Conservation (phyloP, 441 rosid genomes). For the Melastoma candidum region DNA sequence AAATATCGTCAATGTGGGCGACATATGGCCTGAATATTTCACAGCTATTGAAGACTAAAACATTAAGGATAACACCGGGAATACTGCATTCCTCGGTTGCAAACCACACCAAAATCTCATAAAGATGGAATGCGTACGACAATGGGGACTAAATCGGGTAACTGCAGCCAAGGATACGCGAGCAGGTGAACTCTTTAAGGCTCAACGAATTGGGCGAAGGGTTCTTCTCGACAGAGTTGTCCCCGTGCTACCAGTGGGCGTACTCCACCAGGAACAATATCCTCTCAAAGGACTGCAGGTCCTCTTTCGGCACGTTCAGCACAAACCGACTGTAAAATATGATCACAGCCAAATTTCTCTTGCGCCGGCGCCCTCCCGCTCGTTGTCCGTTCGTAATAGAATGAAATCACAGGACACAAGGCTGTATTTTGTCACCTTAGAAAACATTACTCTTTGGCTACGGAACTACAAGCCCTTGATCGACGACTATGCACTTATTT, state of each 20-base stretch:
- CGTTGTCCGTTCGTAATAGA: too few species aligned
- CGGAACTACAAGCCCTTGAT: too few species aligned
- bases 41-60: conserved; percentile 78
- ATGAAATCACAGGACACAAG: too few species aligned
- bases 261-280: conserved; percentile 90
- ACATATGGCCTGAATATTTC: conserved; percentile 88
- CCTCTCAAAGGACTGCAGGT: conserved; percentile 92
- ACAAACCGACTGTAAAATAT: conserved; percentile 64
- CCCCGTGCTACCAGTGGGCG: conserved; percentile 98
- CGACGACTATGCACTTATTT: too few species aligned
- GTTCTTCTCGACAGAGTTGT: conserved; percentile 84
- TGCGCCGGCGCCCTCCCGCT: too few species aligned
- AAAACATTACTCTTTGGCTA: too few species aligned
- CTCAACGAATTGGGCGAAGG: conserved; percentile 73
- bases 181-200: conserved; percentile 82
- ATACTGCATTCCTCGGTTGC: neutral
- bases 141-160: conserved; percentile 5
- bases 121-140: neutral
- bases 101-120: neutral
- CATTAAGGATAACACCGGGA: conserved; percentile 32
- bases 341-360: too few species aligned
- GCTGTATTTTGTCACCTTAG: too few species aligned
- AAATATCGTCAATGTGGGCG: conserved; percentile 82
- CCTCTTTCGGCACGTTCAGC: conserved; percentile 92
- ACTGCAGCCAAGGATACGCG: conserved; percentile 49